phyloP scores from a whole-genome alignment of 176 grass and related monocot genomes.

The Cenchrus fungigraminus region DNA sequence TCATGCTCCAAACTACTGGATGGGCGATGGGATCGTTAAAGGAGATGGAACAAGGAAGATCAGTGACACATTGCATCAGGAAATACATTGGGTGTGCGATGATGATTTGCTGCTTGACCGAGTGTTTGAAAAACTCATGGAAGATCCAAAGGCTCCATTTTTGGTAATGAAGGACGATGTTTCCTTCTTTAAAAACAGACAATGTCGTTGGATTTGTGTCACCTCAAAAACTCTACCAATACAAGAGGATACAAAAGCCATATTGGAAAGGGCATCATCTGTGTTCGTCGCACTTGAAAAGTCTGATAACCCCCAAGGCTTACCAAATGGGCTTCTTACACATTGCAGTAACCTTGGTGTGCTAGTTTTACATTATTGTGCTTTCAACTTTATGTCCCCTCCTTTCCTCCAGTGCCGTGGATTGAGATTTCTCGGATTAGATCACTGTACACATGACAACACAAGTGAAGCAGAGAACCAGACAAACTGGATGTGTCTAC shows the following conservation, averaged over 20 bases:
- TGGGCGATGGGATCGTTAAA: no score
- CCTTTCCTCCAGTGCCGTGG: not conserved
- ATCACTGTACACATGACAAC: not conserved
- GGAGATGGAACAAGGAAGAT: not conserved
- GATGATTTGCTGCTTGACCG: not conserved
- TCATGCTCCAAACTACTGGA: not conserved
- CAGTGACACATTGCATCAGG: not conserved
- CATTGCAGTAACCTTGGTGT: not conserved
- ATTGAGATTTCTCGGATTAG: conserved; percentile 25
- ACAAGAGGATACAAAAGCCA: not conserved
- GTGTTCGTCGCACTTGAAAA: not conserved
- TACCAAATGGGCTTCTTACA: not conserved
- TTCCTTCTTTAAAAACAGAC: not conserved
- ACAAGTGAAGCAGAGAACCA: not conserved
- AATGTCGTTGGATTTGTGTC: conserved; percentile 14
- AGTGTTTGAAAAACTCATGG: not conserved
- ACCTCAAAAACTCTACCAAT: not conserved
- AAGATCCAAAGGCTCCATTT: not conserved
- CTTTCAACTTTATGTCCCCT: conserved; percentile 16
- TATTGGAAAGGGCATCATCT: not conserved
- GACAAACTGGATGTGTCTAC: not conserved
- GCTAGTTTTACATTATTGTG: not conserved
- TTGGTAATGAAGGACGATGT: not conserved
- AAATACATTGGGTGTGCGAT: not conserved
- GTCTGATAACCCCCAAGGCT: not conserved